Base-by-base conservation (phyloP, 2,329 filamentous ascomycete species). In the Penicillium sp. region DNA sequence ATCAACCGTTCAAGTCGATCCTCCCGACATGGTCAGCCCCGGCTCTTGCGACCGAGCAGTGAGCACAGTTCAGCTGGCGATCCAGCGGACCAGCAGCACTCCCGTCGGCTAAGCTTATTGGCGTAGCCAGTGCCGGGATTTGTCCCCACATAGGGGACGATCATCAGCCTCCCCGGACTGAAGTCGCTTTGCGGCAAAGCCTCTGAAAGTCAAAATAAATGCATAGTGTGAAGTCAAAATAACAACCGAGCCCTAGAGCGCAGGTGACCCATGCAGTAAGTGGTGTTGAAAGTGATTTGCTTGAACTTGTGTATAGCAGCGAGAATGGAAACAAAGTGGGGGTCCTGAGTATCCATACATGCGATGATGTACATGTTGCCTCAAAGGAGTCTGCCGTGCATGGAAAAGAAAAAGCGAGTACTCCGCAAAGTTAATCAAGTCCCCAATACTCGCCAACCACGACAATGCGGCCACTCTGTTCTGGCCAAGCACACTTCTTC, bases 41-140 rank as follows among this genome's bases (percentile, higher is more conserved):
- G 24, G 49, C 44, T 52, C 35, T 53, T 54, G 53, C 54, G 54
- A 33, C 49, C 49, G 53, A 56, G n/a, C n/a, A n/a, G n/a, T n/a
- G n/a, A n/a, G 54, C 41, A 54, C 54, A 50, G 56, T 58, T 39
- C 60, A 58, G 50, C 60, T 55, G 56, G 51, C 50, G 56, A 61
- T 63, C 59, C 3, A 46, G 51, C 50, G 56, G 59, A 61, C 59
- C 3, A 46, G 54, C 51, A 54, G 39, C 39, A 63, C 33, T 41
- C n/a, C n/a, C n/a, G n/a, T n/a, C 6, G 22, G 44, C 40, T 54
- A 40, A 39, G 58, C 27, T 55, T 36, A 61, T 61, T 63, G 61
- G 61, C 31, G 52, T 35, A 49, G 39, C 14, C 22, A 27, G 43
- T 35, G 37, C 51, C 31, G 47, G 33, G 27, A 37, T n/a, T 22